Conservation (phyloP, 768 basidiomycete genomes). For the Cantharellus anzutake region DNA sequence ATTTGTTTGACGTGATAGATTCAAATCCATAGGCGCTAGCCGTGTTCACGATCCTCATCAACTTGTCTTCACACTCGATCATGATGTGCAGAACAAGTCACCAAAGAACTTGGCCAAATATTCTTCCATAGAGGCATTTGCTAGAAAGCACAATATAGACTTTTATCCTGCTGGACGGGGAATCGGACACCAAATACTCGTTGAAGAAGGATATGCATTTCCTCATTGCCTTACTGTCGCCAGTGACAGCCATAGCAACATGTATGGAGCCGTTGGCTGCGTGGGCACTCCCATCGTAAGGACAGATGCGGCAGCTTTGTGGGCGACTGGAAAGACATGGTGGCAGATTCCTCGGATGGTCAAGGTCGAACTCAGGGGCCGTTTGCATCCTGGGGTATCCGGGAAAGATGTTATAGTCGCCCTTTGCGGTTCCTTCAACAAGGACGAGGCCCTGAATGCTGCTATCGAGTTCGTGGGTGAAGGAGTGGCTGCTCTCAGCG, state of each 20-base stretch:
- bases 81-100: conserved; percentile 94
- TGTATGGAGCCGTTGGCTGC: conserved; percentile 97
- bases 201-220: conserved; percentile 98
- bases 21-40: conserved; percentile 85
- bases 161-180: conserved; percentile 97
- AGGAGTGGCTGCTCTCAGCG: conserved; percentile 52
- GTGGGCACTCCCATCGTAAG: conserved; percentile 95
- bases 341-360: conserved; percentile 98
- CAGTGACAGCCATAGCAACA: conserved; percentile 92
- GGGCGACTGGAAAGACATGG: conserved; percentile 98
- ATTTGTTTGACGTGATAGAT: conserved; percentile 28
- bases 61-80: conserved; percentile 91
- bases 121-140: conserved; percentile 77
- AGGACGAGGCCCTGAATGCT: conserved; percentile 90
- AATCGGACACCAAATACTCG: conserved; percentile 92
- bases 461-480: conserved; percentile 93
- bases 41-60: conserved; percentile 63
- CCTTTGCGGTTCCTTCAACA: conserved; percentile 86
- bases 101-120: conserved; percentile 85
- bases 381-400: conserved; percentile 71
- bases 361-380: conserved; percentile 77
- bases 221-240: conserved; percentile 91
- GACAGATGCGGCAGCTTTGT: conserved; percentile 85
- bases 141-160: conserved; percentile 65
- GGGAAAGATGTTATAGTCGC: conserved; percentile 98